Evolutionary conservation across 1,139 yeast genomes (phyloP).

Genomic region (Debaryomyces udenii): DNA sequence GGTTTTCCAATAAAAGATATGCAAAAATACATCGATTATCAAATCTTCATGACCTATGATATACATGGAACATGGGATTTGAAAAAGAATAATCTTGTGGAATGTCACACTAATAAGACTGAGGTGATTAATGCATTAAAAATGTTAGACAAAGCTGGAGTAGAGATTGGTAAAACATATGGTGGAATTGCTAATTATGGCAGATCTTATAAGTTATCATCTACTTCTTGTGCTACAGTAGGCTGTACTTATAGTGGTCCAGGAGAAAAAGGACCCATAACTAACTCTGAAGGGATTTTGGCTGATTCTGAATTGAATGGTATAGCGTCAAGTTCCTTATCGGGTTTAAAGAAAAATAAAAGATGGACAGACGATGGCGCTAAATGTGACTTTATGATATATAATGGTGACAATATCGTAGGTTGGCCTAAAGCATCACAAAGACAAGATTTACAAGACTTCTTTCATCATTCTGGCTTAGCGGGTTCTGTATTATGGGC

Average conservation of each 20-base stretch:
- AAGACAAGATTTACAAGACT: constrained; percentile 15
- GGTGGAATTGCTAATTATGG: constrained; percentile 28
- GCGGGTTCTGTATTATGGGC: constrained; percentile 22
- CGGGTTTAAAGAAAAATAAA: constrained; percentile 11
- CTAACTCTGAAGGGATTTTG: constrained; percentile 17
- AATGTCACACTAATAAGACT: constrained; percentile 19
- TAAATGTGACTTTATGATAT: constrained; percentile 21
- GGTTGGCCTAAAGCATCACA: constrained; percentile 20
- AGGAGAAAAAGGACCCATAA: constrained; percentile 8
- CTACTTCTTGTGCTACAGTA: constrained; percentile 10
- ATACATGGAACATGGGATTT: constrained; percentile 20
- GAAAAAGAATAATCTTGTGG: constrained; percentile 9
- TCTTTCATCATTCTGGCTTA: constrained; percentile 17
- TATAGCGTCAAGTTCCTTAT: constrained; percentile 15
- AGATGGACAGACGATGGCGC: constrained; percentile 19
- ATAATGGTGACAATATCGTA: constrained; percentile 18
- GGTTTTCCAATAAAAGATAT: constrained; percentile 18
- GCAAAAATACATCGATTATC: constrained; percentile 19
- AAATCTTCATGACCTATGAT: constrained; percentile 23
- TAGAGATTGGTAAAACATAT: constrained; percentile 19
- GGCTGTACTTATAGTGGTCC: constrained; percentile 15
- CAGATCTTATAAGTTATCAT: constrained; percentile 12
- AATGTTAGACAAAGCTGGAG: constrained; percentile 22
- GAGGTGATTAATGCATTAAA: constrained; percentile 14
- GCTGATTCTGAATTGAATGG: constrained; percentile 14